These are phyloP conservation scores for Argentina anserina DNA, from an alignment of 306 rosid genomes.

Conservation along the genomic window DNA sequence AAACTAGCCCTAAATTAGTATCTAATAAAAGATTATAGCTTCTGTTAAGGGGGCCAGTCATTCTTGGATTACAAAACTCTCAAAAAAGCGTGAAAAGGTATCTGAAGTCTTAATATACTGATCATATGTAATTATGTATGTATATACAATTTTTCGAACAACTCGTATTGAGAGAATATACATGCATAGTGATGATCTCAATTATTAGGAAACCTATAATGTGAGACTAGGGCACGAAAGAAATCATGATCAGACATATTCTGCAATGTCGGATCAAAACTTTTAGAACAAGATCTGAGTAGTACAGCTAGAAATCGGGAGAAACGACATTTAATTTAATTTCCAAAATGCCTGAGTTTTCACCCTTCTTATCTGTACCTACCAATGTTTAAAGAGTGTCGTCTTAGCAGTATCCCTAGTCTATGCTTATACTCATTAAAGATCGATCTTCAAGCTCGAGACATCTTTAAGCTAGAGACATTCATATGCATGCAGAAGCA, in stretches of 20 bases:
- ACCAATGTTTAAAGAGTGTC: conserved; percentile 21
- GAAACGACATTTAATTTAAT: conserved; percentile 45
- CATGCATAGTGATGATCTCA: background rate
- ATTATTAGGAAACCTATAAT: background rate
- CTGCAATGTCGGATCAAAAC: background rate
- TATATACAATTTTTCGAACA: too few species aligned
- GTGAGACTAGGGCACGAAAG: background rate
- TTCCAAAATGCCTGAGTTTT: conserved; percentile 34
- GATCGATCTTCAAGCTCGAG: too few species aligned
- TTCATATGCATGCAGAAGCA: conserved; percentile 37
- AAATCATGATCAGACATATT: background rate
- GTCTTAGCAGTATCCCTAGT: conserved; percentile 28
- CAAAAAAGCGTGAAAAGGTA: too few species aligned
- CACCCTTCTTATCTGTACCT: conserved; percentile 10
- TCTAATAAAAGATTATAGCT: too few species aligned
- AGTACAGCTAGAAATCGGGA: background rate
- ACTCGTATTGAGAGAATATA: too few species aligned
- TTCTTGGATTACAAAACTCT: too few species aligned
- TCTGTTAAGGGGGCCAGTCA: too few species aligned
- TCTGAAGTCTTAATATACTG: too few species aligned
- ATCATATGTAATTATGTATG: too few species aligned
- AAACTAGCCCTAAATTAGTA: too few species aligned
- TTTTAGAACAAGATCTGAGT: background rate
- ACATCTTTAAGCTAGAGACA: background rate
- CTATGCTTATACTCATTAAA: conserved; percentile 11